Evolutionary conservation across 2,329 filamentous ascomycete species (phyloP).

Genomic region (Penicillium sp.): DNA sequence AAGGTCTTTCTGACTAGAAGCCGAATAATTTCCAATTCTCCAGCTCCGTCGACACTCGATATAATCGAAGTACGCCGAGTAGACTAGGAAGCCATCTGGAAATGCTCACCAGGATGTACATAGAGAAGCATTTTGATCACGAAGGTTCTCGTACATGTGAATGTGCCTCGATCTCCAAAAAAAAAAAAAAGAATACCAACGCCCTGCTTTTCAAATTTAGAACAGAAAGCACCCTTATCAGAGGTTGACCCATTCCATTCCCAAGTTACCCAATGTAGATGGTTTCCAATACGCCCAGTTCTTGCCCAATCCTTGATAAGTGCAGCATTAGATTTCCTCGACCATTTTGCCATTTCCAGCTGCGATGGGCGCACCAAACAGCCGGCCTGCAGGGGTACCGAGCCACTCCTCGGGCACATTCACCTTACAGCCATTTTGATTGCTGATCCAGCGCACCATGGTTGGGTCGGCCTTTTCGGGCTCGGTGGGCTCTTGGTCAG

Average conservation of each 20-base stretch:
- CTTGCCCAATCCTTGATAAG: slow-evolving; percentile 13
- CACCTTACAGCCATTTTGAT: slow-evolving; percentile 43
- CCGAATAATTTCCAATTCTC: too few relatives aligned
- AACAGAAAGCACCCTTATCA: slow-evolving; percentile 4
- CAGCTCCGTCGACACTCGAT: not conserved
- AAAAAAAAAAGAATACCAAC: slow-evolving; percentile 6
- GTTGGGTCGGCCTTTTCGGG: slow-evolving; percentile 44
- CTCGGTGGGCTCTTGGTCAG: slow-evolving; percentile 40
- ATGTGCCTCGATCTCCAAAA: not conserved
- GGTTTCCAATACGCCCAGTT: slow-evolving; percentile 27
- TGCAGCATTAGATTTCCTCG: slow-evolving; percentile 37
- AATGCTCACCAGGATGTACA: not conserved
- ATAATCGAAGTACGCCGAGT: not conserved
- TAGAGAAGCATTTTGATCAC: not conserved
- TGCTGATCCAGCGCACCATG: slow-evolving; percentile 50
- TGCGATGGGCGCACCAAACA: slow-evolving; percentile 36
- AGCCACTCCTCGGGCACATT: slow-evolving; percentile 52
- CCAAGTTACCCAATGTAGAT: slow-evolving; percentile 11
- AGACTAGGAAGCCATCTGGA: not conserved
- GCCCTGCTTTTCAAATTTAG: slow-evolving; percentile 6
- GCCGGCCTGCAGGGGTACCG: slow-evolving; percentile 43
- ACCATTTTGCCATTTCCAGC: slow-evolving; percentile 35
- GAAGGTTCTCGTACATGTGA: not conserved
- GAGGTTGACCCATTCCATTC: slow-evolving; percentile 14
- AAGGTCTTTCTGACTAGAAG: not conserved